A percentile compares a stretch with the other conserved stretches of the same genome.
Conservation (phyloP, 2,329 filamentous ascomycete genomes). For the Xylariales sp. region DNA sequence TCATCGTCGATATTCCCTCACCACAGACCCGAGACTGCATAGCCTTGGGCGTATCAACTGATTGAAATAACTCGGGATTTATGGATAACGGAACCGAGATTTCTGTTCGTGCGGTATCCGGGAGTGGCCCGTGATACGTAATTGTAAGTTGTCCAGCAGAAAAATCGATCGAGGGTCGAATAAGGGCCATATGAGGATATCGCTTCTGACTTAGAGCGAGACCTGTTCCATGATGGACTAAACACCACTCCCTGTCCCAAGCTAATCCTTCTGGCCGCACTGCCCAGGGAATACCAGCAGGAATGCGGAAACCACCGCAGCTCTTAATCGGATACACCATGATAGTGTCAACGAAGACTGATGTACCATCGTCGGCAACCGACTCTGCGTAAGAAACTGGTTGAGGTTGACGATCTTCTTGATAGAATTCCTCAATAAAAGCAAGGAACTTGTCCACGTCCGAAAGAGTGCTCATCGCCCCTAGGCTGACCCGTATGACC, state of each 20-base stretch:
- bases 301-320: conserved; percentile 82
- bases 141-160: conserved; percentile 73
- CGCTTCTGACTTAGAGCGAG: conserved; percentile 89
- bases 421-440: conserved; percentile 79
- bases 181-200: conserved; percentile 86
- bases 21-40: conserved; percentile 81
- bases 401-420: conserved; percentile 31
- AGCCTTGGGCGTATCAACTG: conserved; percentile 53
- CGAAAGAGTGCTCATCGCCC: conserved; percentile 84
- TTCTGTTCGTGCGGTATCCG: conserved; percentile 41
- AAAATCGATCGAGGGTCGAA: conserved; percentile 81
- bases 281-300: conserved; percentile 74
- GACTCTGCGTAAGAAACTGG: conserved; percentile 22
- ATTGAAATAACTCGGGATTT: conserved; percentile 68
- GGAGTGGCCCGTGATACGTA: conserved; percentile 55
- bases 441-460: conserved; percentile 79
- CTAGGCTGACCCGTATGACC: conserved; percentile 84
- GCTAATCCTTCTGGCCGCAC: conserved; percentile 83
- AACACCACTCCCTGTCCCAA: conserved; percentile 97
- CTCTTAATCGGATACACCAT: conserved; percentile 94
- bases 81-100: conserved; percentile 73
- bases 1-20: conserved; percentile 76
- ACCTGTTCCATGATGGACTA: conserved; percentile 87
- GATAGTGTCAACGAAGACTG: conserved; percentile 70
- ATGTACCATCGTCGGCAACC: conserved; percentile 9